Base-by-base conservation (phyloP, 108 stramenopile genomes). In the Cyclotella baltica region DNA sequence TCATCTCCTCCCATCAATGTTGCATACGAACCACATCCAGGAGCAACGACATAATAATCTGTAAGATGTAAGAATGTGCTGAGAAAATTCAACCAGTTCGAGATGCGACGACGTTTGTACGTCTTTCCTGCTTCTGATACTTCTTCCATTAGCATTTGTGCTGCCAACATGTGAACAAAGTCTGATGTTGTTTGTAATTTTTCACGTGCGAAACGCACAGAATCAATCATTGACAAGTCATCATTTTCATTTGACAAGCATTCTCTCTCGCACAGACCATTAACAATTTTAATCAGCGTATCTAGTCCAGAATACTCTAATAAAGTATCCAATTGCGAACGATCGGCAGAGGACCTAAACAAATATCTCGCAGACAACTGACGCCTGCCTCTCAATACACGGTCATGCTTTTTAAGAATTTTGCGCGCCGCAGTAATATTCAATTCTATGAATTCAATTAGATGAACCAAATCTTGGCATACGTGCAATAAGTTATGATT, bases 21-120 rank as follows among this genome's bases (percentile, higher is more conserved):
- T 18, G 92, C 88, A 83, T 97, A 97, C 53, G 78, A 64, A 9
- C 87, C 90, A 46, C 84, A 83, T 10, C 92, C 93, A 15, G 96
- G 96, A 36, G 92, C 93, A 19, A 93, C 95, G 71, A 97, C 89
- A 77, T 94, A 94, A 76, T 97, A 97, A 80, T 97, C 96, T 50
- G 88, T 83, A 89, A 96, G 91, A 85, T 96, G 96, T 31, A 96
- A 72, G 83, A 95, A 96, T 13, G 95, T 96, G 10, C 88, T 88
- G n/a, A 77, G 35, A 47, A 97, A 83, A 78, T 97, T 97, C 50
- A 97, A 73, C 47, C 88, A 67, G 47, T 64, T 84, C 28, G 85
- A 86, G 66, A 83, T 58, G 6, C 52, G 67, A 38, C 53, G 63
- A 8, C 28, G 23, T 16, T 53, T 61, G 0, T 27, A 37, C 9